Evolutionary conservation across 2,329 filamentous ascomycete species (phyloP), one percentile per base, ranked within the genome.

Genomic region (Chaetothyriales sp.): DNA sequence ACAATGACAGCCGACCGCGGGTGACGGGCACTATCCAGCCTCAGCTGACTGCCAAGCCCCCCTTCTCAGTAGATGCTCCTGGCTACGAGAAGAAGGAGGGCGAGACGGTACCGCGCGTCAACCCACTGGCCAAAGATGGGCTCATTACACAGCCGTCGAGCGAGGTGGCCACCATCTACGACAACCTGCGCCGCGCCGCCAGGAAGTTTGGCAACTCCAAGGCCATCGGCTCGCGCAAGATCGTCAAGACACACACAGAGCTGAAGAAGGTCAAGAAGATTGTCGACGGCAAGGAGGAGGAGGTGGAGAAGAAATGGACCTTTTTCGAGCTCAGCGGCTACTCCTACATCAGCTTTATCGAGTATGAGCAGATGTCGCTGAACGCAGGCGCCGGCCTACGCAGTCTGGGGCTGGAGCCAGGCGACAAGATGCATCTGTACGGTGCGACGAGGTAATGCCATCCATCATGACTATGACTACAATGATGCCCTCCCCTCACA

Each of bases 281-380:
- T 48, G 73, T 94, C 52, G 85, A 93, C 62, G 88, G 88, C 59
- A 77, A 84, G 65, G 77, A 87, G 66, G 73, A 76, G 57, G 79
- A 89, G 70, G 79, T 92, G 32, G 85, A 93, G 56, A 95, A 94
- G 79, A 79, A 90, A 66, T 95, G 88, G 88, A 81, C 82, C 49
- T 93, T 81, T 69, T 93, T 86, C 60, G 88, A 95, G 74, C 79
- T 93, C 59, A 82, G 83, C 55, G 73, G 74, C 47, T 95, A 84
- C 72, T 74, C 76, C 44, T 94, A 81, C 72, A 73, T 83, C 63
- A 86, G 80, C 60, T 93, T 89, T 69, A 73, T 77, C 61, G 82
- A 94, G 69, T 92, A 90, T 64, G 79, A 86, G 68, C 73, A 79
- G 62, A 73, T 80, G 55, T 76, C 81, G 47, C 71, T 84, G 51